A percentile compares a stretch with the other conserved stretches of the same genome.
These are phyloP conservation scores for Aspergillus felis DNA, from an alignment of 2,329 filamentous ascomycete species.

Conservation along the genomic window DNA sequence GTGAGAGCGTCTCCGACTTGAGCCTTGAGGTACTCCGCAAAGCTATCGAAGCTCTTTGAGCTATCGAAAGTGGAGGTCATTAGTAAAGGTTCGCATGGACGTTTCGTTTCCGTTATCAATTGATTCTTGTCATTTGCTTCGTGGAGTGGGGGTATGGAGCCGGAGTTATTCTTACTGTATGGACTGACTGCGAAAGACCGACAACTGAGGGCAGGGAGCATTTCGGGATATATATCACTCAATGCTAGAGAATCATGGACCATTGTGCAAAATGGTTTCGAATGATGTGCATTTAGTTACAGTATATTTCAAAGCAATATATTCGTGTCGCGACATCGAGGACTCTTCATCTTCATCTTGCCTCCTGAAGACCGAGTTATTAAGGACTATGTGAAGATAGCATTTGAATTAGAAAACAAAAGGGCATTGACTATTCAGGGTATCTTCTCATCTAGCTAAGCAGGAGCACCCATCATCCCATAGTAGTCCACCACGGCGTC, in stretches of 20 bases:
- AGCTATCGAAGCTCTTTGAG: constrained; percentile 53
- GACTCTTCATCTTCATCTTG: no score
- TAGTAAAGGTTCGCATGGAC: neutral
- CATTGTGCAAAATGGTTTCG: neutral
- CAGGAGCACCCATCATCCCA: neutral
- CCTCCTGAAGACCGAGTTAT: neutral
- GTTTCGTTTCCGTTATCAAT: neutral
- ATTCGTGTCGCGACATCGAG: neutral
- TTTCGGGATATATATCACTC: neutral
- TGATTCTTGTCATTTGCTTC: neutral
- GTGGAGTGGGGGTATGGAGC: neutral
- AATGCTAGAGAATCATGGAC: neutral
- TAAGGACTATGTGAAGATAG: neutral
- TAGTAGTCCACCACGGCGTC: neutral
- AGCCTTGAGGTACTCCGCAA: constrained; percentile 55
- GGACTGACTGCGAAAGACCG: neutral
- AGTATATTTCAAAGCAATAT: neutral
- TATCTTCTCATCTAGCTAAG: neutral
- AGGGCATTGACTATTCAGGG: neutral
- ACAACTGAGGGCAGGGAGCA: neutral
- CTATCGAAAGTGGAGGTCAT: neutral
- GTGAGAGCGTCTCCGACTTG: constrained; percentile 42
- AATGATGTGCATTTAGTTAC: neutral
- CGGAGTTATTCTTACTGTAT: neutral
- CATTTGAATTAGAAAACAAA: neutral